Evolutionary conservation across 2,329 filamentous ascomycete species (phyloP).

Genomic region (Phyllosticta paracitricarpa): DNA sequence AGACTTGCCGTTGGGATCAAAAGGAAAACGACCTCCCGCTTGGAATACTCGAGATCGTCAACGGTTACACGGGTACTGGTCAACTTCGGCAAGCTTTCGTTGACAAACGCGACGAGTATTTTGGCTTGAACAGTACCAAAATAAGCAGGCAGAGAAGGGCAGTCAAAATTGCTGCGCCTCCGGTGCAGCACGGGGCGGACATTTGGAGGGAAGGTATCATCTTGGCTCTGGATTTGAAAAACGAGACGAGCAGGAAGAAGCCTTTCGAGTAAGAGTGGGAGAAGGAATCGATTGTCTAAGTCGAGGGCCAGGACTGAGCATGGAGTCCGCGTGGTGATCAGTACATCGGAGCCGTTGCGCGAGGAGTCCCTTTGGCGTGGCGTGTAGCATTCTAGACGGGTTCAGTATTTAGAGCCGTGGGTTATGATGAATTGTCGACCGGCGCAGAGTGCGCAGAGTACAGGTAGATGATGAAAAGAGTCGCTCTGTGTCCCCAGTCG

Average conservation of each 20-base stretch:
- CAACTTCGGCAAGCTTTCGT: not conserved
- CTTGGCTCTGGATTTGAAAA: not conserved
- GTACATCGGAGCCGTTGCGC: not conserved
- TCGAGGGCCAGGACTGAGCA: not conserved
- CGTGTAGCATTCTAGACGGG: not conserved
- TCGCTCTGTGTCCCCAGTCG: no score
- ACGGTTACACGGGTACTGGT: conserved; percentile 1
- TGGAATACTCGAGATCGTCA: conserved; percentile 2
- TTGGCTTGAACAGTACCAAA: not conserved
- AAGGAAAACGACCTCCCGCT: conserved; percentile 1
- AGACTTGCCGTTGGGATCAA: conserved; percentile 3
- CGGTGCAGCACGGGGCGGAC: not conserved
- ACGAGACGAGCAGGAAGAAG: not conserved
- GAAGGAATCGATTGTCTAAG: not conserved
- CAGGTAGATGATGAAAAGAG: not conserved
- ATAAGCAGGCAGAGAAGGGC: not conserved
- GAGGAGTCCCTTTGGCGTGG: not conserved
- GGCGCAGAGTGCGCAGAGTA: not conserved
- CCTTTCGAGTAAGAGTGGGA: not conserved
- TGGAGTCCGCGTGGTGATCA: not conserved
- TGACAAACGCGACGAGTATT: conserved; percentile 1
- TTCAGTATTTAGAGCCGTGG: not conserved
- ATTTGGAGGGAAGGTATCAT: conserved; percentile 1
- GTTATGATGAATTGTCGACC: not conserved
- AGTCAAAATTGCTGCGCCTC: not conserved